Percentiles rank a stretch among this genome's conserved stretches.
These are phyloP conservation scores for Nepenthes alata DNA, from an alignment of 179 eudicot species.

Conservation along the genomic window DNA sequence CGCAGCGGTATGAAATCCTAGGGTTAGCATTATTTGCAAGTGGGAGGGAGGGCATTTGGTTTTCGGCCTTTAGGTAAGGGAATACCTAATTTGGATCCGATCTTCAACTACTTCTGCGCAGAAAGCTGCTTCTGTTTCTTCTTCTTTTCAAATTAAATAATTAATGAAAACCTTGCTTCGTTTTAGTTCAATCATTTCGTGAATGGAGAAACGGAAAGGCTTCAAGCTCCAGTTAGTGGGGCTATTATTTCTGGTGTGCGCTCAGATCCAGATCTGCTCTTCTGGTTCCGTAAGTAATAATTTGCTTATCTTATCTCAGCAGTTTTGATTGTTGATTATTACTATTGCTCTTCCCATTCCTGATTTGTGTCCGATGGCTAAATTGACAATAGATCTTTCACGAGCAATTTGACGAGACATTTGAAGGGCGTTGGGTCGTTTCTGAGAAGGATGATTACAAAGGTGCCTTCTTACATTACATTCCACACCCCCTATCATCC, in stretches of 20 bases:
- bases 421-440: conserved; percentile 70
- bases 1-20: conserved; percentile 1
- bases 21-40: too few species aligned
- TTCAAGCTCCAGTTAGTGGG: conserved; percentile 14
- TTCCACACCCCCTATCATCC: neutral
- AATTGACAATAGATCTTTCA: conserved; percentile 35
- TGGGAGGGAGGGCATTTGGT: too few species aligned
- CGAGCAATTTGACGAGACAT: conserved; percentile 72
- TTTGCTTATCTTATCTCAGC: neutral
- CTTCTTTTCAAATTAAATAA: too few species aligned
- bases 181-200: conserved; percentile 10
- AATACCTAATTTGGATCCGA: too few species aligned
- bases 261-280: conserved; percentile 33
- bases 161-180: neutral
- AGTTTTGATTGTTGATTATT: neutral
- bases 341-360: neutral
- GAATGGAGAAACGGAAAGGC: conserved; percentile 32
- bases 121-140: too few species aligned
- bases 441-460: conserved; percentile 66
- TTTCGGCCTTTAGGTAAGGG: too few species aligned
- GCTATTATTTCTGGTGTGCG: conserved; percentile 25
- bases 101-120: neutral
- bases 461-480: conserved; percentile 24
- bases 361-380: neutral
- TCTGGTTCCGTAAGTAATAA: conserved; percentile 34